A percentile compares a stretch with the other conserved stretches of the same genome.
Conservation (phyloP, 768 basidiomycete species). For the Pleurotus eryngii region DNA sequence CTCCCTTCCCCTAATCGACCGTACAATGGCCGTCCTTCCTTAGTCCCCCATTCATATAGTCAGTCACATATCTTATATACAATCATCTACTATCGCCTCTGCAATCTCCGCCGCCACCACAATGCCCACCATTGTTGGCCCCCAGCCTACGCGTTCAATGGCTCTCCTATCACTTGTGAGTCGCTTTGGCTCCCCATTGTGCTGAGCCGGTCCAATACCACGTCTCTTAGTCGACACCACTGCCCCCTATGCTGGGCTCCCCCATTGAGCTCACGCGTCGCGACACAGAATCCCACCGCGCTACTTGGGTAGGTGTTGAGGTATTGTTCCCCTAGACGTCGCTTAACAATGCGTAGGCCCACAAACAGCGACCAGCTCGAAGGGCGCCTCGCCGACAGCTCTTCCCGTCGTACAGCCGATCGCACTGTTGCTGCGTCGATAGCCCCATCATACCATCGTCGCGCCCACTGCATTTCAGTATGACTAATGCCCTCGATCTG, state of each 20-base stretch:
- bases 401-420: neutral
- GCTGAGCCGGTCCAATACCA: slow-evolving; percentile 2
- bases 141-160: slow-evolving; percentile 16
- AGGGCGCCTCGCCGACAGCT: slow-evolving; percentile 18
- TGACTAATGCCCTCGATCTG: neutral
- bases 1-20: neutral
- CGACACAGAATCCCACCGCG: neutral
- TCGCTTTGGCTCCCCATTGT: neutral
- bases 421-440: neutral
- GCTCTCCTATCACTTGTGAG: neutral
- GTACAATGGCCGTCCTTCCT: slow-evolving; percentile 10
- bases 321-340: slow-evolving; percentile 15
- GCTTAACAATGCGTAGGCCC: slow-evolving; percentile 14
- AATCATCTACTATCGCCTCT: slow-evolving; percentile 24
- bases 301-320: slow-evolving; percentile 10
- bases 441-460: slow-evolving; percentile 1
- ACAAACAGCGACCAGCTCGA: neutral
- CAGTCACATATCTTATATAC: slow-evolving; percentile 22
- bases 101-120: neutral
- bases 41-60: slow-evolving; percentile 23
- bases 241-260: neutral
- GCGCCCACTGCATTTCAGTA: neutral
- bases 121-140: slow-evolving; percentile 43
- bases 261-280: neutral
- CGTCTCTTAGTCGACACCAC: slow-evolving; percentile 8